A percentile compares a stretch with the other conserved stretches of the same genome.
phyloP scores from a whole-genome alignment of 345 rosid species.

The Citrus unshiu region DNA sequence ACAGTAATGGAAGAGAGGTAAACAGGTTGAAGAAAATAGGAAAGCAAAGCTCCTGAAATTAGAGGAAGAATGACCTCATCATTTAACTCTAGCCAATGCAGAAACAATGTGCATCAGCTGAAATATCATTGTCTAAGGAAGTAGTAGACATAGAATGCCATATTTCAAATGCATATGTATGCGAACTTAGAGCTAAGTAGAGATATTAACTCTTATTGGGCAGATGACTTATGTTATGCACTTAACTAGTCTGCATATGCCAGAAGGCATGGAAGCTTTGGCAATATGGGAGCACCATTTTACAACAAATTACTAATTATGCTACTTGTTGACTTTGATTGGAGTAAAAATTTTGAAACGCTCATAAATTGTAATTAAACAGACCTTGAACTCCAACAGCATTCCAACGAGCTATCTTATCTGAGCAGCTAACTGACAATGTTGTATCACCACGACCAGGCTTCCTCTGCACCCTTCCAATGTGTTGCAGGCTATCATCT shows the following conservation, averaged over 20 bases:
- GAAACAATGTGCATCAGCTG: not conserved
- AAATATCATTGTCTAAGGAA: not conserved
- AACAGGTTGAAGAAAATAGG: conserved; percentile 59
- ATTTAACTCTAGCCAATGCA: conserved; percentile 9
- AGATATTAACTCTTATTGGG: not conserved
- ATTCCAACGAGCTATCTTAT: conserved; percentile 92
- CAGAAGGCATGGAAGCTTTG: not conserved
- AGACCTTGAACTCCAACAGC: conserved; percentile 89
- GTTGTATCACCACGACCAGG: conserved; percentile 96
- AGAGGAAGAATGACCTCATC: conserved; percentile 15
- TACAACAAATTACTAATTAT: not conserved
- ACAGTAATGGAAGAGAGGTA: conserved; percentile 73
- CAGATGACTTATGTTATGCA: not conserved
- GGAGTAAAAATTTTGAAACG: not conserved
- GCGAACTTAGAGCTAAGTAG: not conserved
- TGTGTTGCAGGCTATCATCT: conserved; percentile 29
- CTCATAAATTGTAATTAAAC: conserved; percentile 2
- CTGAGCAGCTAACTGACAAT: conserved; percentile 88
- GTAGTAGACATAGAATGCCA: not conserved
- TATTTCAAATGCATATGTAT: not conserved
- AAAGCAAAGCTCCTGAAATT: conserved; percentile 74
- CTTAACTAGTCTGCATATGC: not conserved
- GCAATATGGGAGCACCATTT: not conserved
- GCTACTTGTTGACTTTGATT: not conserved
- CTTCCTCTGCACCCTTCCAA: conserved; percentile 74